Conservation (phyloP, 2,329 filamentous ascomycete genomes). For the Hawksworthiomyces lignivorus region DNA sequence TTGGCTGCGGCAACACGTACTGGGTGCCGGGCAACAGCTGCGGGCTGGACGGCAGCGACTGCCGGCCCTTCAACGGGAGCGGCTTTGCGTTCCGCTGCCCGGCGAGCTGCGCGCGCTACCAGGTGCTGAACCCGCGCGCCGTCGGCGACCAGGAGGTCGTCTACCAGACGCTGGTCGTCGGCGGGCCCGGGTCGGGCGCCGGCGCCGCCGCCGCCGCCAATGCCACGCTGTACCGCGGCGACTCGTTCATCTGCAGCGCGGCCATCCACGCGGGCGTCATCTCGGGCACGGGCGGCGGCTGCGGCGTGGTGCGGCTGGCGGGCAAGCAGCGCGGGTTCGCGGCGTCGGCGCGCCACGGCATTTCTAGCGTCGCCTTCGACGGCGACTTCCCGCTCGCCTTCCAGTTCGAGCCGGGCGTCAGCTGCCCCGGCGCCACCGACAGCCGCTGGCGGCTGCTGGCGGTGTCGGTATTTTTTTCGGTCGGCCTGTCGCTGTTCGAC, state of each 20-base stretch:
- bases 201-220: constrained; percentile 18
- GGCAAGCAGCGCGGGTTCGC: constrained; percentile 56
- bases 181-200: constrained; percentile 46
- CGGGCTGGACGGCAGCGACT: constrained; percentile 65
- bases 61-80: constrained; percentile 64
- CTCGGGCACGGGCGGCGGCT: constrained; percentile 58
- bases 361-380: constrained; percentile 69
- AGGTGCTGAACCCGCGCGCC: constrained; percentile 63
- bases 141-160: constrained; percentile 62
- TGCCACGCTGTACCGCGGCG: constrained; percentile 62
- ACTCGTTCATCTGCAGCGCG: constrained; percentile 70
- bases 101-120: constrained; percentile 59
- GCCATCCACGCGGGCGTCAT: constrained; percentile 70
- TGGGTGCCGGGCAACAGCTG: constrained; percentile 66
- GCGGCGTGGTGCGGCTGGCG: constrained; percentile 58
- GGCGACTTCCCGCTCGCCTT: constrained; percentile 87
- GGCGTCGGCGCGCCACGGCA: constrained; percentile 61
- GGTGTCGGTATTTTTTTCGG: constrained; percentile 73
- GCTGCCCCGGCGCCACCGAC: constrained; percentile 61
- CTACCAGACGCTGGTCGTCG: constrained; percentile 59
- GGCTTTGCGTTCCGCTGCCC: constrained; percentile 69
- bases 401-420: constrained; percentile 59
- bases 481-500: constrained; percentile 72
- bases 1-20: constrained; percentile 61
- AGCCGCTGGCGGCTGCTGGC: constrained; percentile 77